Evolutionary conservation across 768 basidiomycete species (phyloP), one percentile per base, ranked within the genome.

Genomic region (Leucocoprinus leucothites): DNA sequence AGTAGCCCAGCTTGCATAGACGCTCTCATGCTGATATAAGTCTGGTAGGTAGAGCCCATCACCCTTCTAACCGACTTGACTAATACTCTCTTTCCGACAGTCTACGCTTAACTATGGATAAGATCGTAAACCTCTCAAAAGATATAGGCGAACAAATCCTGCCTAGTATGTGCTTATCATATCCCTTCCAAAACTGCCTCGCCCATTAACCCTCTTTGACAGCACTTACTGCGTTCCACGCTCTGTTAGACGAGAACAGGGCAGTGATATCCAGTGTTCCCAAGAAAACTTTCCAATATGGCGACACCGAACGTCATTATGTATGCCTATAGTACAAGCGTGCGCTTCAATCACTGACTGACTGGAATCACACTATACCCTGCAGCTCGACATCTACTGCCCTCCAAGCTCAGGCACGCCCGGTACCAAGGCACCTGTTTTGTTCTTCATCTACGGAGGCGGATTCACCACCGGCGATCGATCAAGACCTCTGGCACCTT

Each of bases 361-460:
- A n/a, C n/a, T n/a, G n/a, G n/a, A n/a, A n/a, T n/a, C n/a, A n/a
- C n/a, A n/a, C n/a, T 28, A 3, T 35, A 35, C 7, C 40, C 2
- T 26, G 22, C 57, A 89, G 85, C 76, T 88, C 28, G 87, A 88
- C 60, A 71, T 87, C 0, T 89, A 87, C 64, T 87, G 84, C 61
- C 86, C 83, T 0, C 51, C 64, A 2, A 58, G 70, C 35, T 69
- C 2, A 47, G 64, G 4, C 56, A 63, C 9, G 61, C 64, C 5
- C 51, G 56, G 18, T 62, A 61, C 21, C 63, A 64, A 51, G 69
- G 69, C 75, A 0, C 82, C 82, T 0, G 70, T 87, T 19, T 67
- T 88, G 22, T 79, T 88, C 65, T 87, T 80, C 67, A 57, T 82
- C 40, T 88, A 89, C 57, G 87, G 87, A 1, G 87, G 87, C 1